Evolutionary conservation across 169 alveolate genomes (phyloP).

Genomic region (Cryptosporidium felis): DNA sequence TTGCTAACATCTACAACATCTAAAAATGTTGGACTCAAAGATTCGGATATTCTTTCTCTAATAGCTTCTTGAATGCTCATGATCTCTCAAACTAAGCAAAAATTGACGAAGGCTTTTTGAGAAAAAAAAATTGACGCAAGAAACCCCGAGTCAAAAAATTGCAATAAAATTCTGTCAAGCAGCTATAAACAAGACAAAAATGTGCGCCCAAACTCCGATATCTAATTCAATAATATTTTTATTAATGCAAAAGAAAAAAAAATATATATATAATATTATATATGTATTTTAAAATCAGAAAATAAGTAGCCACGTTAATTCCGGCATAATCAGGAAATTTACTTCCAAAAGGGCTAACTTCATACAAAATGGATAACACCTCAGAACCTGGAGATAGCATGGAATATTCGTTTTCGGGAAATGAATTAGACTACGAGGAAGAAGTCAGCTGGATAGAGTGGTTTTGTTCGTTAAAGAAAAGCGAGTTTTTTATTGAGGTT

Average conservation of each 20-base stretch:
- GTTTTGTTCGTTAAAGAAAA: constrained; percentile 93
- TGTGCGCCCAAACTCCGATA: neutral
- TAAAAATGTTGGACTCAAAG: constrained; percentile 80
- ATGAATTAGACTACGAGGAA: constrained; percentile 70
- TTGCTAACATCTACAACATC: constrained; percentile 83
- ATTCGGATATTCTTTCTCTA: constrained; percentile 77
- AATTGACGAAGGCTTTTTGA: neutral
- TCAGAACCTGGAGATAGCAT: constrained; percentile 62
- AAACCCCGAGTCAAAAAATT: neutral
- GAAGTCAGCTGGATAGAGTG: constrained; percentile 95
- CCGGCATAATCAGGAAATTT: neutral
- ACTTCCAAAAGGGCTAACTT: neutral
- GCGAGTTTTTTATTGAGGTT: constrained; percentile 91
- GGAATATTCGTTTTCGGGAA: constrained; percentile 69
- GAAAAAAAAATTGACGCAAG: neutral
- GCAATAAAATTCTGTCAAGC: neutral
- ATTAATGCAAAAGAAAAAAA: neutral
- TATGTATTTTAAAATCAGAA: neutral
- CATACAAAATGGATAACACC: constrained; percentile 30
- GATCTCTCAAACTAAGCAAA: neutral
- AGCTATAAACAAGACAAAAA: neutral
- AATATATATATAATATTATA: neutral
- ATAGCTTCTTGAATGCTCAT: constrained; percentile 41
- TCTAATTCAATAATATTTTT: neutral
- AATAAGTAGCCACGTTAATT: neutral